Evolutionary conservation across 192 early-diverging fungal genomes (phyloP).

Genomic region (Coemansia javaensis): DNA sequence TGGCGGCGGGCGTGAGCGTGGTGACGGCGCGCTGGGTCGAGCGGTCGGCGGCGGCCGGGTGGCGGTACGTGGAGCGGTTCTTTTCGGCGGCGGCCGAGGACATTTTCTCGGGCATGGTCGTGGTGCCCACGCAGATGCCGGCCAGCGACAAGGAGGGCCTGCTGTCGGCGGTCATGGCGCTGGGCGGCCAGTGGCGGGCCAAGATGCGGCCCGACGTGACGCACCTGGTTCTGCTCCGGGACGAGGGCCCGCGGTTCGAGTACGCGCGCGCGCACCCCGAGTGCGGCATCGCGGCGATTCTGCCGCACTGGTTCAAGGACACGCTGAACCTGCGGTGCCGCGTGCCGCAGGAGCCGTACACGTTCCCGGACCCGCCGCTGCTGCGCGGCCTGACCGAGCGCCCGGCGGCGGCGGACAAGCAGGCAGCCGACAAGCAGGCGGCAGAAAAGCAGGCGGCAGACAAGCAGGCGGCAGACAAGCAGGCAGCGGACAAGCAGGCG

Average conservation of each 20-base stretch:
- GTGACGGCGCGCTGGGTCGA: conserved; percentile 46
- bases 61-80: conserved; percentile 35
- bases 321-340: conserved; percentile 54
- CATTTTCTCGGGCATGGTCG: conserved; percentile 50
- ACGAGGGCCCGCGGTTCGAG: conserved; percentile 44
- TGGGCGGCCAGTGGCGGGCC: conserved; percentile 49
- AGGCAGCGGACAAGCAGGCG: neutral
- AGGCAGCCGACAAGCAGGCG: neutral
- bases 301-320: conserved; percentile 73
- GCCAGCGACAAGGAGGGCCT: conserved; percentile 34
- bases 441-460: conserved; percentile 1
- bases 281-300: conserved; percentile 54
- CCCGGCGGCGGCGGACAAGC: neutral
- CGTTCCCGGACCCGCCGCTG: conserved; percentile 49
- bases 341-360: conserved; percentile 51
- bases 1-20: conserved; percentile 25
- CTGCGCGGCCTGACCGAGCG: conserved; percentile 16
- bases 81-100: conserved; percentile 25
- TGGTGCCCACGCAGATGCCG: conserved; percentile 36
- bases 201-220: conserved; percentile 40
- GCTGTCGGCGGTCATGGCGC: conserved; percentile 39
- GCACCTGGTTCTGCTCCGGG: conserved; percentile 33
- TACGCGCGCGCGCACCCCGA: conserved; percentile 41
- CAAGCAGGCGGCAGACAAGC: too few species aligned
- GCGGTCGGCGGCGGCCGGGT: conserved; percentile 18